Base-by-base conservation (phyloP, 1,139 yeast species). In the Sugiyamaella castrensis region DNA sequence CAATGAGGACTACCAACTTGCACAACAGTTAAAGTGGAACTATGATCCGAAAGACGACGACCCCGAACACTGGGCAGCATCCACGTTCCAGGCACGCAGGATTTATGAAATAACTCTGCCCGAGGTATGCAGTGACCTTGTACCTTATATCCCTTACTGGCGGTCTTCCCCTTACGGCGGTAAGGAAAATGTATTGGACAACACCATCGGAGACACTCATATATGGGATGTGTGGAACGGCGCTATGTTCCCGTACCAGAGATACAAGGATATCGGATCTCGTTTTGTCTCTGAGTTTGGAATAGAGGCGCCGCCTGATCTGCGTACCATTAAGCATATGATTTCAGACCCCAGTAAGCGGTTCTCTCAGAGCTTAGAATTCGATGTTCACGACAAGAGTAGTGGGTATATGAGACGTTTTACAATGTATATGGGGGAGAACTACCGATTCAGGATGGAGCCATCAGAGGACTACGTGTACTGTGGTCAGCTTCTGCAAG, bases 211-310 rank as follows among this genome's bases (percentile, higher is more conserved):
- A 1, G 79, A 75, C 56, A 58, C 72, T 12, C 79, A 75, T 55
- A 76, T 73, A 54, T 75, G 79, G 79, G 71, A 74, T 50, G 75
- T 75, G 3, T 74, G 79, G 79, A 78, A 75, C 51, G 78, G 78
- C 2, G 55, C 60, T 10, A 74, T 72, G 63, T 72, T 70, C 45
- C 67, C 66, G 44, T 75, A 74, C 53, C 79, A 75, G 53, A 61
- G 72, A 52, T 73, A 76, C 73, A 61, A 61, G 33, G 61, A 65
- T 44, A 57, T 73, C 13, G 65, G 67, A 3, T 78, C 78, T 1
- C 57, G 78, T 40, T 75, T 75, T 59, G 66, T 75, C 4, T 69
- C 75, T 37, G 79, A 75, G 54, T 75, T 75, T 62, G 79, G 79
- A 1, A 74, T 74, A 75, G 69, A 68, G 49, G 70, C 75, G 0